These are phyloP conservation scores for Lepidium aucheri DNA, from an alignment of 345 rosid genomes.

Conservation along the genomic window DNA sequence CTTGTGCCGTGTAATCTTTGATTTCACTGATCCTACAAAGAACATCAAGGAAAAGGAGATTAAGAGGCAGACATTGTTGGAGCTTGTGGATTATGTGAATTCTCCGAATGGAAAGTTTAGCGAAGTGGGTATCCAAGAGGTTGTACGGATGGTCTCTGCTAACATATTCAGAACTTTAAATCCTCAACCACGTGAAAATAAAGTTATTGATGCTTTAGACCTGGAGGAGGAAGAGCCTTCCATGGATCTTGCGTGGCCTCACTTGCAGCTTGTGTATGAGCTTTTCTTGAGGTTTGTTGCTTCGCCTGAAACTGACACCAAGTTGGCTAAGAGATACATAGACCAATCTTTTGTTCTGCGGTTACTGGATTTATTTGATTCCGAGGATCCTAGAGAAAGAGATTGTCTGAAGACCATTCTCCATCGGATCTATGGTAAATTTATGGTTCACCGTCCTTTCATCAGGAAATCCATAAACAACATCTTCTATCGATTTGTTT, in stretches of 20 bases:
- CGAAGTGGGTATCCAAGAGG: constrained; percentile 50
- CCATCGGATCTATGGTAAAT: constrained; percentile 65
- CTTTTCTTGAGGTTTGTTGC: constrained; percentile 64
- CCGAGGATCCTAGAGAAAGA: constrained; percentile 67
- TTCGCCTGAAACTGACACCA: constrained; percentile 69
- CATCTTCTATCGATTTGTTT: constrained; percentile 54
- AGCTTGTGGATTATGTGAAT: constrained; percentile 61
- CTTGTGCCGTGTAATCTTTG: constrained; percentile 53
- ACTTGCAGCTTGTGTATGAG: constrained; percentile 67
- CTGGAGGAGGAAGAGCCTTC: constrained; percentile 67
- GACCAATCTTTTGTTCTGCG: constrained; percentile 58
- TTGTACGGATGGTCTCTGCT: constrained; percentile 49
- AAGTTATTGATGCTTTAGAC: constrained; percentile 52
- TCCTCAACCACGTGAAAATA: constrained; percentile 60
- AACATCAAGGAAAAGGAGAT: constrained; percentile 62
- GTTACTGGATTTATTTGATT: constrained; percentile 58
- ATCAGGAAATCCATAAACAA: constrained; percentile 64
- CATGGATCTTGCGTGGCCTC: constrained; percentile 81
- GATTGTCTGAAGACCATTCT: constrained; percentile 62
- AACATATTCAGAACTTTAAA: constrained; percentile 54
- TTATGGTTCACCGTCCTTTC: constrained; percentile 69
- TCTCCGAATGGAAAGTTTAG: constrained; percentile 49
- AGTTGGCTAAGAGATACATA: constrained; percentile 56
- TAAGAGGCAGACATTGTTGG: constrained; percentile 64
- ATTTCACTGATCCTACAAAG: constrained; percentile 53